Conservation (phyloP, 768 basidiomycete genomes). For the Antrodiella citrinella region DNA sequence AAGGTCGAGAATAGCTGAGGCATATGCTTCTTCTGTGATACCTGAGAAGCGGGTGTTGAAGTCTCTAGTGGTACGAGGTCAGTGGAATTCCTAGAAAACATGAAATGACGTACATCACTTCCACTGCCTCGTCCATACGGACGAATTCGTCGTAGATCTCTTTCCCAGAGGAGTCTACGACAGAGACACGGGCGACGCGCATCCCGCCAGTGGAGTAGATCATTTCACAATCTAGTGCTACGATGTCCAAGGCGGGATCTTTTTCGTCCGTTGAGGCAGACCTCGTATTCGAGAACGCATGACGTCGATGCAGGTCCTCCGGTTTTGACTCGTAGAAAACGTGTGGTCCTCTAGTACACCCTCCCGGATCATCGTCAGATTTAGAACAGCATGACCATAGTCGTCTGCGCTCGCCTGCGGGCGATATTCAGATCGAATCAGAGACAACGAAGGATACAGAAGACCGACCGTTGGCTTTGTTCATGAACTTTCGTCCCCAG, state of each 20-base stretch:
- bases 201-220: conserved; percentile 90
- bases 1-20: conserved; percentile 60
- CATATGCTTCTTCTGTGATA: conserved; percentile 49
- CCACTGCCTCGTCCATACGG: conserved; percentile 71
- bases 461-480: conserved; percentile 55
- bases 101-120: conserved; percentile 54
- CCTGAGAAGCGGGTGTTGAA: conserved; percentile 90
- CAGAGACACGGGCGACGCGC: conserved; percentile 84
- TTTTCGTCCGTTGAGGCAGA: conserved; percentile 13
- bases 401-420: conserved; percentile 57
- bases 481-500: conserved; percentile 67
- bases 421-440: not conserved
- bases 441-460: not conserved
- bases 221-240: conserved; percentile 95
- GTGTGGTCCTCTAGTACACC: conserved; percentile 72
- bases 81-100: conserved; percentile 2
- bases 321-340: conserved; percentile 80
- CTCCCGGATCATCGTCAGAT: conserved; percentile 47
- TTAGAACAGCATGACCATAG: conserved; percentile 77
- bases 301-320: conserved; percentile 60
- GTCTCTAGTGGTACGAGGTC: conserved; percentile 45
- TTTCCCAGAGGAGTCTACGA: conserved; percentile 69
- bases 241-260: conserved; percentile 57
- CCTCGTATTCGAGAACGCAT: conserved; percentile 55
- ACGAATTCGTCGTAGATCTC: conserved; percentile 79